A percentile compares a stretch with the other conserved stretches of the same genome.
Conservation (phyloP, 441 rosid species). For the Corymbia calophylla region DNA sequence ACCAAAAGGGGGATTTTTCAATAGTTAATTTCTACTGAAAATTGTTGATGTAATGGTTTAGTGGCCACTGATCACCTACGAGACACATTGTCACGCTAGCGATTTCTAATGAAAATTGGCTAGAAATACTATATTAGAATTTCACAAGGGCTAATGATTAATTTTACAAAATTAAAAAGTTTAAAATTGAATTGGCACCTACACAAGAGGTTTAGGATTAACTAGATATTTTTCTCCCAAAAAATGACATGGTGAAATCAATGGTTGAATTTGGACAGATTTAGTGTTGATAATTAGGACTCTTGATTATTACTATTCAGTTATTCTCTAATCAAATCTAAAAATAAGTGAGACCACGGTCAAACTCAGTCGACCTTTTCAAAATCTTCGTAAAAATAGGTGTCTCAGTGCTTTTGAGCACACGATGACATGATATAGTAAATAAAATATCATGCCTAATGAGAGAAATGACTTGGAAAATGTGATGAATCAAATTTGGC, state of each 20-base stretch:
- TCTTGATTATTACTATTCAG: neutral
- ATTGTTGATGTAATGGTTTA: neutral
- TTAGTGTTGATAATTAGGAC: neutral
- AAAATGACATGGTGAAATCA: neutral
- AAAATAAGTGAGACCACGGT: neutral
- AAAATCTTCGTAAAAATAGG: neutral
- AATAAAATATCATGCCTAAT: neutral
- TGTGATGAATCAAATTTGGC: neutral
- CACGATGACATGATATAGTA: neutral
- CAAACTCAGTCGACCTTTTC: neutral
- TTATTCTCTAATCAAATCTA: neutral
- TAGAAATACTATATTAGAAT: neutral
- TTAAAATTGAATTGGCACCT: neutral
- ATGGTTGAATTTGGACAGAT: neutral
- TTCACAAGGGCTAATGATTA: neutral
- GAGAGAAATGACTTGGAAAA: neutral
- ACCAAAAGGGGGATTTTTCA: neutral
- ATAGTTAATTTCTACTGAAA: neutral
- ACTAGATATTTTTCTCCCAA: neutral
- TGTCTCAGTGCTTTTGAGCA: neutral
- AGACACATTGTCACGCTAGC: neutral
- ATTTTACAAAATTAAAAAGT: neutral
- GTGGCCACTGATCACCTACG: accelerated
- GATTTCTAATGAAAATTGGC: too few species aligned
- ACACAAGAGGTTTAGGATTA: neutral